Percentiles rank a stretch among this genome's conserved stretches.
These are phyloP conservation scores for Sporobolomyces pararoseus DNA, from an alignment of 768 basidiomycete species.

Conservation along the genomic window DNA sequence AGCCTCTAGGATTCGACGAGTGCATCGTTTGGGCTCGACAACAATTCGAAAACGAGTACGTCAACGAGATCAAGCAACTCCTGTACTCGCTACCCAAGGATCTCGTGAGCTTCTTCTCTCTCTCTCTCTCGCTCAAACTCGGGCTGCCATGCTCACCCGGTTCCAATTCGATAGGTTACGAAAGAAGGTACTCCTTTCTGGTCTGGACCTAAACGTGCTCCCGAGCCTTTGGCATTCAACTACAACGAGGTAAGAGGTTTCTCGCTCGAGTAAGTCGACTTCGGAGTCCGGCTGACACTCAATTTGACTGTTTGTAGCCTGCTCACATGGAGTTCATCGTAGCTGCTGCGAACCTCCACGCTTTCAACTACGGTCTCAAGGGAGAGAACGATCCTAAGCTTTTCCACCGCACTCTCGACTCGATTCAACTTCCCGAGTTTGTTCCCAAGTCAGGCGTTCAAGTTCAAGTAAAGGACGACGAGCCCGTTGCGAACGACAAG, in stretches of 20 bases:
- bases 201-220: conserved; percentile 97
- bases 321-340: conserved; percentile 84
- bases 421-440: conserved; percentile 83
- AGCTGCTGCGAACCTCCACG: conserved; percentile 90
- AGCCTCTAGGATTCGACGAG: conserved; percentile 92
- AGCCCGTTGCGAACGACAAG: conserved; percentile 60
- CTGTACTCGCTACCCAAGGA: conserved; percentile 93
- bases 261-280: not conserved
- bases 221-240: conserved; percentile 81
- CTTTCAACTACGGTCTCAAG: conserved; percentile 94
- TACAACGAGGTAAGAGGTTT: conserved; percentile 76
- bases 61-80: conserved; percentile 86
- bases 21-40: conserved; percentile 95
- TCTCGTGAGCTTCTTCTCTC: conserved; percentile 54
- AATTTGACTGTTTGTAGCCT: conserved; percentile 55
- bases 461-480: conserved; percentile 91
- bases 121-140: not conserved
- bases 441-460: conserved; percentile 86
- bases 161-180: conserved; percentile 54
- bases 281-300: not conserved
- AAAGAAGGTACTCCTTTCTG: conserved; percentile 95
- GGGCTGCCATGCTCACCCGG: not conserved
- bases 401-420: conserved; percentile 79
- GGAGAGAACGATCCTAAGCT: conserved; percentile 73
- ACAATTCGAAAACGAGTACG: conserved; percentile 91